Conservation (phyloP, 129 eudicot species). For the Deinandra increscens region DNA sequence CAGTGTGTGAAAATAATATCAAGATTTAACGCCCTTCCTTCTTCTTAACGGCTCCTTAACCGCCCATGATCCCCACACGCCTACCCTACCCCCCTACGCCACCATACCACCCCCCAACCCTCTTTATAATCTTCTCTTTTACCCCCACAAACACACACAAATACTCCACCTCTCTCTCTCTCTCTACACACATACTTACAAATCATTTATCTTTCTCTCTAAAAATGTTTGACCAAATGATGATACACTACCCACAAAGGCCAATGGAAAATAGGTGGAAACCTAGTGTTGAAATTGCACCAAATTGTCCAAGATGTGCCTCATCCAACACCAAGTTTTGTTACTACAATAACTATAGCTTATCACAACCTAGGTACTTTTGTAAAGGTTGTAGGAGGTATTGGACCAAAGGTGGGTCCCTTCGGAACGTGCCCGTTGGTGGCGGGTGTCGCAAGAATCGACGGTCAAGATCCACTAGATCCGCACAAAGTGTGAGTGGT, state of each 20-base stretch:
- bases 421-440: constrained; percentile 74
- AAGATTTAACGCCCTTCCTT: constrained; percentile 57
- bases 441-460: constrained; percentile 81
- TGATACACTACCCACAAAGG: constrained; percentile 49
- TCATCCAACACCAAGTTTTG: constrained; percentile 82
- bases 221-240: constrained; percentile 40
- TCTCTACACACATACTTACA: neutral
- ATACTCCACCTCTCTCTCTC: neutral
- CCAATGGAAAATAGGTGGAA: constrained; percentile 49
- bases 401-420: constrained; percentile 89
- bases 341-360: constrained; percentile 80
- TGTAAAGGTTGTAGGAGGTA: constrained; percentile 81
- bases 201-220: constrained; percentile 1
- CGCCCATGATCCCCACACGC: constrained; percentile 66
- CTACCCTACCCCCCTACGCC: constrained; percentile 22
- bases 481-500: constrained; percentile 8
- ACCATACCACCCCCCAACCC: constrained; percentile 15
- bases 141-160: constrained; percentile 12
- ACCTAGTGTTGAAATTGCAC: constrained; percentile 56
- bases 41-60: constrained; percentile 66
- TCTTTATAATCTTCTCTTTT: constrained; percentile 15
- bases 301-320: constrained; percentile 88
- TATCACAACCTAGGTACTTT: constrained; percentile 86
- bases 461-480: constrained; percentile 43
- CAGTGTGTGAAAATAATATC: constrained; percentile 17